These are phyloP conservation scores for Saccharum spontaneum DNA, from an alignment of 176 grass and related monocot species.

Conservation along the genomic window DNA sequence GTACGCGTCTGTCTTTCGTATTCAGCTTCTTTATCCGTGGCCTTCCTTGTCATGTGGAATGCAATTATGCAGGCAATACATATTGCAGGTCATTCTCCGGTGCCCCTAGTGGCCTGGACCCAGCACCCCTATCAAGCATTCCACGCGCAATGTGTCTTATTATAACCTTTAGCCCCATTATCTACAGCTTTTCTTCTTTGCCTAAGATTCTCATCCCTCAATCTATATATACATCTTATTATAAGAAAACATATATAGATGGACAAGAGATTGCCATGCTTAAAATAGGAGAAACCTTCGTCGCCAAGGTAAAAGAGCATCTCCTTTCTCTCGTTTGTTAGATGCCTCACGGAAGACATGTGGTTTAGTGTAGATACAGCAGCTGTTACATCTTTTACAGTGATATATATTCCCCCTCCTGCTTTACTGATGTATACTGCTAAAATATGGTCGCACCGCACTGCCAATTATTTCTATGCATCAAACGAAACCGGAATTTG, in stretches of 20 bases:
- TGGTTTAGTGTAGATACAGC: constrained; percentile 50
- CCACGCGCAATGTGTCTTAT: constrained; percentile 30
- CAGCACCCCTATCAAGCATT: constrained; percentile 3
- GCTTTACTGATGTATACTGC: constrained; percentile 18
- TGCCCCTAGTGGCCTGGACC: not conserved
- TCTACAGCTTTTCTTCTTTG: constrained; percentile 34
- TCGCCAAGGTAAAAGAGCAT: constrained; percentile 56
- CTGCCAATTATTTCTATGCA: not conserved
- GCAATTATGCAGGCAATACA: constrained; percentile 8
- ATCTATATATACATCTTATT: not conserved
- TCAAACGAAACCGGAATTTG: constrained; percentile 15
- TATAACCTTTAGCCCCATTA: constrained; percentile 34
- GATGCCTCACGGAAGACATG: constrained; percentile 58
- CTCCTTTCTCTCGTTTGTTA: constrained; percentile 42
- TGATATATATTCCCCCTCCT: constrained; percentile 27
- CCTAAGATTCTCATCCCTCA: constrained; percentile 27
- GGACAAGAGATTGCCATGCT: not conserved
- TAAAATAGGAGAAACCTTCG: constrained; percentile 42
- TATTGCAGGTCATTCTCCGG: constrained; percentile 7
- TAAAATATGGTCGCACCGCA: not conserved
- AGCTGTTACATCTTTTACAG: constrained; percentile 7
- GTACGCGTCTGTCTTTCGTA: not conserved
- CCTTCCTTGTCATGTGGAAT: not conserved
- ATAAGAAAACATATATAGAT: not conserved
- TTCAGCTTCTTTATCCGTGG: not conserved